A percentile compares a stretch with the other conserved stretches of the same genome.
phyloP scores from a whole-genome alignment of 306 rosid genomes.

The Quercus mongolica region DNA sequence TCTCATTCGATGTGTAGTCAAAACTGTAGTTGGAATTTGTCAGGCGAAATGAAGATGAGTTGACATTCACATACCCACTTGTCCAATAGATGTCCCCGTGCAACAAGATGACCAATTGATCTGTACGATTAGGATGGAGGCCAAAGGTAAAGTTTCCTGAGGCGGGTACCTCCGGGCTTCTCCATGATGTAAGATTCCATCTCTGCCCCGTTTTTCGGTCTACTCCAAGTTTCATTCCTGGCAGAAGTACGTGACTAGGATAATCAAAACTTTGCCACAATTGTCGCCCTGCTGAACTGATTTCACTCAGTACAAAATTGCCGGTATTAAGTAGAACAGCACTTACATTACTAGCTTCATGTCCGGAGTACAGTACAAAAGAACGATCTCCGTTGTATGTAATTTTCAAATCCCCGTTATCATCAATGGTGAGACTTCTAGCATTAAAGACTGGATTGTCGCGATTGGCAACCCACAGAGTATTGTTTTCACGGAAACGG shows the following conservation, averaged over 20 bases:
- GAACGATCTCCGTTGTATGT: background rate
- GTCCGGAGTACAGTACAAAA: background rate
- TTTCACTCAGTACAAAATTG: constrained; percentile 20
- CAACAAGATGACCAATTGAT: constrained; percentile 21
- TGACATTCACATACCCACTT: background rate
- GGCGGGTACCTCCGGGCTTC: background rate
- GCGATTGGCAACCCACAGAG: constrained; percentile 25
- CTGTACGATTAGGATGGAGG: constrained; percentile 15
- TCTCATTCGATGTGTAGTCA: too few relatives aligned
- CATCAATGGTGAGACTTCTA: constrained; percentile 18
- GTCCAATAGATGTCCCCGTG: constrained; percentile 15
- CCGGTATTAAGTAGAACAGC: constrained; percentile 18
- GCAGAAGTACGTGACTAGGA: too few relatives aligned
- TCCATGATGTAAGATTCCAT: constrained; percentile 9
- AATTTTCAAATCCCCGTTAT: constrained; percentile 20
- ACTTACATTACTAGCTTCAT: constrained; percentile 1
- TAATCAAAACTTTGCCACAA: background rate
- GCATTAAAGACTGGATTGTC: background rate
- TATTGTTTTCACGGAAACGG: background rate
- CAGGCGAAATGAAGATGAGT: too few relatives aligned
- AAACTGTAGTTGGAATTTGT: background rate
- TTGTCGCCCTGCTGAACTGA: constrained; percentile 1
- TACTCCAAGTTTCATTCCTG: too few relatives aligned
- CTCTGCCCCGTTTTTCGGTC: too few relatives aligned
- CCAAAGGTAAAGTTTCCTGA: constrained; percentile 22